Conservation (phyloP, 2,329 filamentous ascomycete species). For the Cercospora sp. region DNA sequence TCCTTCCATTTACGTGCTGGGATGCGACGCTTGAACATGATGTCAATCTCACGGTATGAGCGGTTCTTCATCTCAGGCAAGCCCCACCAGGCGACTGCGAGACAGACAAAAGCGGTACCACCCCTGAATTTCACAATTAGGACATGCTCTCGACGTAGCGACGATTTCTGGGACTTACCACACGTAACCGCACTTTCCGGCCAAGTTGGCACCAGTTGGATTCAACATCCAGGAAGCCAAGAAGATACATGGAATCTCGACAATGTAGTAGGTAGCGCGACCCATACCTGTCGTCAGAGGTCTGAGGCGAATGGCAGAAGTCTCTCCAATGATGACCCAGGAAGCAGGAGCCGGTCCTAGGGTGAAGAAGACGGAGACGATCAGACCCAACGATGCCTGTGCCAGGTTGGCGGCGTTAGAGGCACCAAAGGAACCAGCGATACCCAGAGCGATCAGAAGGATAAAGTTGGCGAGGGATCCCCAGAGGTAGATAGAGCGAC, state of each 20-base stretch:
- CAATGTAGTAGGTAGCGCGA: constrained; percentile 63
- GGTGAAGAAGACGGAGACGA: constrained; percentile 66
- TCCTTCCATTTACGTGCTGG: constrained; percentile 58
- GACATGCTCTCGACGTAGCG: too few species aligned
- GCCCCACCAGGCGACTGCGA: constrained; percentile 51
- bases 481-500: constrained; percentile 65
- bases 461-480: constrained; percentile 57
- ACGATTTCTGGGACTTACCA: constrained; percentile 36
- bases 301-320: constrained; percentile 63
- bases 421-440: constrained; percentile 56
- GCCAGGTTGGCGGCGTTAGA: constrained; percentile 50
- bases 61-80: constrained; percentile 60
- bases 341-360: constrained; percentile 64
- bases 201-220: constrained; percentile 43
- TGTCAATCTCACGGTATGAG: constrained; percentile 64
- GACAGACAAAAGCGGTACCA: constrained; percentile 59
- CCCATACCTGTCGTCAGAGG: constrained; percentile 67
- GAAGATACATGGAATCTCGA: constrained; percentile 68
- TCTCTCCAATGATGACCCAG: constrained; percentile 68
- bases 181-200: constrained; percentile 60
- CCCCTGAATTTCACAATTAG: constrained; percentile 39
- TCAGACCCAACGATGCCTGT: constrained; percentile 63
- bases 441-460: constrained; percentile 60
- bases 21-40: constrained; percentile 57
- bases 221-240: constrained; percentile 59